phyloP scores from a whole-genome alignment of 305 asterid genomes.

The Striga hermonthica region DNA sequence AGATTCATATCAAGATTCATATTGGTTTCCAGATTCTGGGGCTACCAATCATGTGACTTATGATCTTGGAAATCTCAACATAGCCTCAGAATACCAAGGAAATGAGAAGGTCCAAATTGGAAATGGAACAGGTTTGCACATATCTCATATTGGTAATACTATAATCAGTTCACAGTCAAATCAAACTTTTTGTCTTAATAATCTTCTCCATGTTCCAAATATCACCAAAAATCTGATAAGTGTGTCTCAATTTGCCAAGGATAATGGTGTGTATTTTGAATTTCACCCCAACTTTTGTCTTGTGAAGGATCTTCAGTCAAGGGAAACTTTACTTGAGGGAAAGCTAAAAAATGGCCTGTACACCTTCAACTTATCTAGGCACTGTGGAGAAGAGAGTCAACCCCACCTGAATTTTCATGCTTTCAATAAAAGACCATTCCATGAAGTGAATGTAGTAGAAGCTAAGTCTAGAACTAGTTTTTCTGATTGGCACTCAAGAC shows the following conservation, averaged over 20 bases:
- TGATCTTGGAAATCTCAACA: background rate
- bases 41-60: background rate
- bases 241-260: background rate
- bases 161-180: background rate
- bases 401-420: too few species aligned
- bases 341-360: background rate
- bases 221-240: background rate
- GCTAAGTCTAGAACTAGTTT: too few species aligned
- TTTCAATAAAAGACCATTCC: too few species aligned
- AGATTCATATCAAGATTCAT: background rate
- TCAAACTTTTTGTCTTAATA: background rate
- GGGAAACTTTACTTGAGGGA: background rate
- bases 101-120: background rate
- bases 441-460: too few species aligned
- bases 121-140: background rate
- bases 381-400: background rate
- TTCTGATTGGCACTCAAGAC: too few species aligned
- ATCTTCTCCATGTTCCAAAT: background rate
- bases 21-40: background rate
- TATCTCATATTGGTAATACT: background rate
- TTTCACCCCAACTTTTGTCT: background rate
- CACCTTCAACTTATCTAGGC: background rate
- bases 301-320: background rate
- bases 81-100: background rate
- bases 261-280: background rate